Percentiles rank a stretch among this genome's conserved stretches.
phyloP scores from a whole-genome alignment of 2,329 filamentous ascomycete genomes.

The Chalara sp. region DNA sequence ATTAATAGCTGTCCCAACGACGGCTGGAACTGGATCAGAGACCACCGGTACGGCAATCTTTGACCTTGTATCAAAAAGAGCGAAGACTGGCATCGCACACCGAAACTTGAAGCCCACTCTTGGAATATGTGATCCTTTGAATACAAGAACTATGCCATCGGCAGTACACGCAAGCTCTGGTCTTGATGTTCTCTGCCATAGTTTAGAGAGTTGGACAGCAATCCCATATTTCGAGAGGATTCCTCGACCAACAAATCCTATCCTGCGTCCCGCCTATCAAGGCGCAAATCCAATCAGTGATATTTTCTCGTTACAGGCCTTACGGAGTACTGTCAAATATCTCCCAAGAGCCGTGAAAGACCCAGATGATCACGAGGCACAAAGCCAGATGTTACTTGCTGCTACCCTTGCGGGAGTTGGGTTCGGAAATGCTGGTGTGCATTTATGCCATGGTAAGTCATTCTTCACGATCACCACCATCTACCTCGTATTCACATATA shows the following conservation, averaged over 20 bases:
- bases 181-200: conserved; percentile 91
- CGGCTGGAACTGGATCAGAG: conserved; percentile 82
- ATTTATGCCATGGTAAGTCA: conserved; percentile 59
- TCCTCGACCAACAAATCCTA: conserved; percentile 81
- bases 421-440: conserved; percentile 95
- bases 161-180: conserved; percentile 90
- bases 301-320: conserved; percentile 86
- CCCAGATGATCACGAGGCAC: conserved; percentile 86
- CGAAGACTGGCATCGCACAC: conserved; percentile 95
- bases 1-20: conserved; percentile 77
- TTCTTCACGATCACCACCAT: not conserved
- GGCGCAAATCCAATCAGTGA: conserved; percentile 97
- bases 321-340: conserved; percentile 82
- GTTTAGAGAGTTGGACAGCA: conserved; percentile 93
- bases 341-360: conserved; percentile 81
- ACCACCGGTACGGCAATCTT: conserved; percentile 98
- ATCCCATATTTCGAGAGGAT: conserved; percentile 86
- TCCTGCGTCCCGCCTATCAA: conserved; percentile 89
- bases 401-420: conserved; percentile 92
- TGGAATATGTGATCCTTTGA: conserved; percentile 78
- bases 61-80: conserved; percentile 80
- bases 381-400: conserved; percentile 91
- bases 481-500: not conserved
- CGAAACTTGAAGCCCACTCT: conserved; percentile 92
- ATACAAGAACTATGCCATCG: conserved; percentile 92